phyloP scores from a whole-genome alignment of 2,329 filamentous ascomycete genomes.

The Fusarium nygamai region DNA sequence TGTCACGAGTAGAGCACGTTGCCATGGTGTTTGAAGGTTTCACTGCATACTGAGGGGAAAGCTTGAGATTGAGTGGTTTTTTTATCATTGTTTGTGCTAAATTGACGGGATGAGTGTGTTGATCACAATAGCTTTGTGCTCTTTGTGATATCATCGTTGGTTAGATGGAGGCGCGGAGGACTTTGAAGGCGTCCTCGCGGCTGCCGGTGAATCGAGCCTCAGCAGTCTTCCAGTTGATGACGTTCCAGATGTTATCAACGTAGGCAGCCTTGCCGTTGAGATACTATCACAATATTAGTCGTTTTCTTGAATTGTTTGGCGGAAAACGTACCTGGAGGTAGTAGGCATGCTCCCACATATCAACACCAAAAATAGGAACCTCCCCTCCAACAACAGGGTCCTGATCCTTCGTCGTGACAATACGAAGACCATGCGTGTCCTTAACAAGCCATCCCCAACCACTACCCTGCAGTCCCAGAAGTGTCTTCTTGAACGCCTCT shows the following conservation, averaged over 20 bases:
- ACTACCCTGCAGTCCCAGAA: conserved; percentile 81
- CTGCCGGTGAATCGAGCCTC: conserved; percentile 68
- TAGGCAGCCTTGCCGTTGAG: conserved; percentile 80
- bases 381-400: conserved; percentile 74
- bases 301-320: background rate
- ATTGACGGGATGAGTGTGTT: background rate
- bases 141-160: background rate
- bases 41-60: background rate
- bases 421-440: conserved; percentile 68
- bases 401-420: conserved; percentile 87
- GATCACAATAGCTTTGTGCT: background rate
- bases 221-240: conserved; percentile 80
- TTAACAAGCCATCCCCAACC: conserved; percentile 91
- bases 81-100: background rate
- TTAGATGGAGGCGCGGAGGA: conserved; percentile 55
- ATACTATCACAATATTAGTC: conserved; percentile 61
- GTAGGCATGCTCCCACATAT: conserved; percentile 96
- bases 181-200: conserved; percentile 57
- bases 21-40: background rate
- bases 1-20: conserved; percentile 36
- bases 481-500: conserved; percentile 69
- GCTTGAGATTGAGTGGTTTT: background rate
- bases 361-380: conserved; percentile 79
- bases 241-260: conserved; percentile 79
- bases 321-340: conserved; percentile 74